Evolutionary conservation across 257 asterid species (phyloP).

Genomic region (Marsdenia floribunda): DNA sequence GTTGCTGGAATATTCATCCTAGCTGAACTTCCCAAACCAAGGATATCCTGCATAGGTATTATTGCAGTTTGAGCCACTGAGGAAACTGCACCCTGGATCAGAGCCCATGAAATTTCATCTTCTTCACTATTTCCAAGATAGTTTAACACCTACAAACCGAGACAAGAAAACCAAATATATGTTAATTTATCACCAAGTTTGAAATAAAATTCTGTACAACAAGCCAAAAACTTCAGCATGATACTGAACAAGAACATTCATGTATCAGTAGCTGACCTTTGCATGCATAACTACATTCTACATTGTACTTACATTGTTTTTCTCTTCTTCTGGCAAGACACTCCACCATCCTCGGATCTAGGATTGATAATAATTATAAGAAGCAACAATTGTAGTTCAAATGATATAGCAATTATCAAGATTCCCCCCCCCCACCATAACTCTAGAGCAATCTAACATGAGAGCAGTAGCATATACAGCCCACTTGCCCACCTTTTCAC

Average conservation of each 20-base stretch:
- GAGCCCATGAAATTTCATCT: constrained; percentile 79
- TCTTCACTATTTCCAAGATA: constrained; percentile 55
- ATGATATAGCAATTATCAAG: neutral
- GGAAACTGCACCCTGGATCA: constrained; percentile 74
- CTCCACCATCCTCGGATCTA: constrained; percentile 98
- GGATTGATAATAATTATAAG: constrained; percentile 4
- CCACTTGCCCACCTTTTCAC: neutral
- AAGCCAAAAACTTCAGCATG: neutral
- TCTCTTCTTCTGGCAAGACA: constrained; percentile 67
- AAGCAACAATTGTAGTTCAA: neutral
- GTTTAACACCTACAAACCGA: constrained; percentile 50
- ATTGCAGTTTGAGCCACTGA: constrained; percentile 84
- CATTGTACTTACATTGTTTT: constrained; percentile 54
- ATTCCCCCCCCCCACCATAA: too few species aligned
- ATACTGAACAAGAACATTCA: neutral
- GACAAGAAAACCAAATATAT: neutral
- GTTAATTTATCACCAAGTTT: neutral
- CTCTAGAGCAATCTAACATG: neutral
- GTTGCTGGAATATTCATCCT: constrained; percentile 97
- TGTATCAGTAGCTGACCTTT: neutral
- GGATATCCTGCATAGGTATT: constrained; percentile 94
- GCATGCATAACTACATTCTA: neutral
- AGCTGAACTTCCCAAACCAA: constrained; percentile 79
- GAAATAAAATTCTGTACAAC: neutral
- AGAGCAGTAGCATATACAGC: neutral